Evolutionary conservation across 2,329 filamentous ascomycete genomes (phyloP), one percentile per base, ranked within the genome.

Genomic region (Xylaria sp.): DNA sequence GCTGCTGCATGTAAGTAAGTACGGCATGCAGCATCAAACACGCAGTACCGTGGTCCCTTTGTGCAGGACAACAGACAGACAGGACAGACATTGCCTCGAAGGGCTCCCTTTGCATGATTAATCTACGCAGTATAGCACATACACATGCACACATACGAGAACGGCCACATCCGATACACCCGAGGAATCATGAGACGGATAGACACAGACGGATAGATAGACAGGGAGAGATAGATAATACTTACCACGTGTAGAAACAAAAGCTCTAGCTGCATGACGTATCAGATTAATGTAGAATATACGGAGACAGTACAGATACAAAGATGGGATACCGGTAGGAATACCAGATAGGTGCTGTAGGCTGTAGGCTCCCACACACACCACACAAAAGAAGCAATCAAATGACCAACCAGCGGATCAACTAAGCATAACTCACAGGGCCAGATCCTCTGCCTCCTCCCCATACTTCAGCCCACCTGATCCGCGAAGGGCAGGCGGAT

Each of bases 361-460:
- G n/a, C 33, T 38, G 15, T 5, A 54, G 20, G 25, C 53, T 58
- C 53, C 45, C 63, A 57, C 57, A 38, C 63, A 57, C 57, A 22
- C 50, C 62, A 60, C 49, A 49, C 55, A 47, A 56, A 31, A 36
- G 27, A 38, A 39, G 31, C 51, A 20, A 65, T 65, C 63, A 61
- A 65, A 57, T 65, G 63, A 65, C 63, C 63, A 50, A 49, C 62
- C n/a, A 31, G 27, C 33, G 27, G 42, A 64, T 53, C 31, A n/a
- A 50, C 47, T 53, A 53, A 15, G 27, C 20, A 50, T 49, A 55
- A 36, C 50, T n/a, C n/a, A n/a, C 25, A 11, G 29, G 56, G 56
- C 22, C 44, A 42, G 22, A 51, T 51, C 33, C 42, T 39, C 22
- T 27, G 15, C 20, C 3, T 27, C 3, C n/a, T 5, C 11, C 39